Conservation (phyloP, 164 flowering plant species). For the Sextonia rubra region DNA sequence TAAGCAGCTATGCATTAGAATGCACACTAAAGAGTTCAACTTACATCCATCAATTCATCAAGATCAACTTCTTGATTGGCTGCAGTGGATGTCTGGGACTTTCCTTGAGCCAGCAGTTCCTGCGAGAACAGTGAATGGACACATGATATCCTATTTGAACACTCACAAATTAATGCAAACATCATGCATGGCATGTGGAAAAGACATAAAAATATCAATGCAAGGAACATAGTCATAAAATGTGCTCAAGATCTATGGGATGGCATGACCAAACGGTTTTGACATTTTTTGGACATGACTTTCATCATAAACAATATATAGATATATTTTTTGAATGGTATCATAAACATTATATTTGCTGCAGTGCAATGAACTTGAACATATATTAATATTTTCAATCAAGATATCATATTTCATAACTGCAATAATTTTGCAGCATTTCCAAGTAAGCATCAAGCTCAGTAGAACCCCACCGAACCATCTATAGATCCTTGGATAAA, state of each 20-base stretch:
- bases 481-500: too few relatives aligned
- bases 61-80: conserved; percentile 70
- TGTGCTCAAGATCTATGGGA: neutral
- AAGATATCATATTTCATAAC: too few relatives aligned
- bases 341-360: too few relatives aligned
- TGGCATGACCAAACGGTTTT: neutral
- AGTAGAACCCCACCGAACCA: too few relatives aligned
- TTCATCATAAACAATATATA: too few relatives aligned
- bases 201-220: neutral
- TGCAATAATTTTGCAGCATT: too few relatives aligned
- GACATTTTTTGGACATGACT: neutral
- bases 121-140: conserved; percentile 16
- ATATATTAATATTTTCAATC: too few relatives aligned
- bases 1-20: neutral
- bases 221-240: neutral
- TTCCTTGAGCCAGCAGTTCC: conserved; percentile 64
- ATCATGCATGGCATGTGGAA: neutral
- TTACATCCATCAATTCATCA: conserved; percentile 89
- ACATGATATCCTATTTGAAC: conserved; percentile 1
- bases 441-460: too few relatives aligned
- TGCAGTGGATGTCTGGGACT: conserved; percentile 44
- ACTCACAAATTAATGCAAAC: neutral
- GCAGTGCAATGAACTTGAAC: too few relatives aligned
- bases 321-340: too few relatives aligned
- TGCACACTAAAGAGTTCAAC: conserved; percentile 17